These are phyloP conservation scores for Amborella trichopoda DNA, from an alignment of 164 flowering plant species.

Conservation along the genomic window DNA sequence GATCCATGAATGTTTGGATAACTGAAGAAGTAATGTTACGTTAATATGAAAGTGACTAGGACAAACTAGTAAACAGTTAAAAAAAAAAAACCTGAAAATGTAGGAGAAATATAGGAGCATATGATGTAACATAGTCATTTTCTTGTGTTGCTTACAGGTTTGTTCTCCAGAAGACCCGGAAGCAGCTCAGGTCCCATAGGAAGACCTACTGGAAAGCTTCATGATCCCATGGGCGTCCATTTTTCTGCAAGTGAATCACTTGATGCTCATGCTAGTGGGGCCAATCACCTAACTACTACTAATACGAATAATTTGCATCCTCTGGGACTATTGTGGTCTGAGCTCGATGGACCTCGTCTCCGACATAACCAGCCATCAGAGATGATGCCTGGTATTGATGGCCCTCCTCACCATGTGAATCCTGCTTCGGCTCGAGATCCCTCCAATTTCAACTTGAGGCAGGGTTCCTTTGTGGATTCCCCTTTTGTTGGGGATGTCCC, in stretches of 20 bases:
- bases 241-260: slow-evolving; percentile 19
- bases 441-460: slow-evolving; percentile 9
- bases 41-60: too few relatives aligned
- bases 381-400: slow-evolving; percentile 18
- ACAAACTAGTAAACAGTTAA: too few relatives aligned
- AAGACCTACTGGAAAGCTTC: slow-evolving; percentile 16
- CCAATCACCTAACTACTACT: neutral
- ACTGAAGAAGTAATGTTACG: too few relatives aligned
- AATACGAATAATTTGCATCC: slow-evolving; percentile 52
- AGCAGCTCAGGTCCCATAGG: slow-evolving; percentile 25
- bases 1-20: too few relatives aligned
- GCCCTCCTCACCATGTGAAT: slow-evolving; percentile 12
- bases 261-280: too few relatives aligned
- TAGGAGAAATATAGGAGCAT: too few relatives aligned
- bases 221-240: slow-evolving; percentile 19
- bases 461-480: slow-evolving; percentile 24
- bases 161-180: slow-evolving; percentile 48
- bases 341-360: slow-evolving; percentile 39
- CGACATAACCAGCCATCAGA: slow-evolving; percentile 30
- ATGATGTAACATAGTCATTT: too few relatives aligned
- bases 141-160: slow-evolving; percentile 33
- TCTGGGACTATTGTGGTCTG: slow-evolving; percentile 73
- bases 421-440: slow-evolving; percentile 24
- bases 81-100: too few relatives aligned
- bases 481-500: slow-evolving; percentile 29